Conservation (phyloP, 2,329 filamentous ascomycete genomes). For the Drechslerella coelobrocha region DNA sequence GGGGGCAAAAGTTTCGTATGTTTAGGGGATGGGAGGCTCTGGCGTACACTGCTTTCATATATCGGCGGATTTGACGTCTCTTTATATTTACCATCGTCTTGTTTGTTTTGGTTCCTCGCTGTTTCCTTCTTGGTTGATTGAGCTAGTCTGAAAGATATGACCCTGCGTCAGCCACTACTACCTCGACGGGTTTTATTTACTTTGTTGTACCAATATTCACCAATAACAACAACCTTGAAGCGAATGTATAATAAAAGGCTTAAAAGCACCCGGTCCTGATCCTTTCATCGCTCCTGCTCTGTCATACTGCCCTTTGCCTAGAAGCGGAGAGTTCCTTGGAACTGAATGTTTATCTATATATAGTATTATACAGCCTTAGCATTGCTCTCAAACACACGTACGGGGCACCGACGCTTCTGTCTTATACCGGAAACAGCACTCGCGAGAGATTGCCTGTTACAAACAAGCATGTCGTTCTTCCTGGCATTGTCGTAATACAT, state of each 20-base stretch:
- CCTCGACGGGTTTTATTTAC: neutral
- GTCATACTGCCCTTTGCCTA: no score
- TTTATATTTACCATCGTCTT: constrained; percentile 14
- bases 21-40: constrained; percentile 10
- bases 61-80: constrained; percentile 23
- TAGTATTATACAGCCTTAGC: no score
- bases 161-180: neutral
- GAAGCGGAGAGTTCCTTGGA: no score
- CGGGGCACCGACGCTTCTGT: no score
- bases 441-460: no score
- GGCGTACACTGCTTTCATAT: constrained; percentile 27
- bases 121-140: neutral
- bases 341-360: no score
- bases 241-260: constrained; percentile 6
- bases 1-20: constrained; percentile 3
- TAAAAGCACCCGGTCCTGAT: neutral
- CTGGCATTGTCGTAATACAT: no score
- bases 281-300: neutral
- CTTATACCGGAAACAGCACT: no score
- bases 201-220: neutral
- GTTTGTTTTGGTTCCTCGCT: neutral
- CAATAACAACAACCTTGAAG: neutral
- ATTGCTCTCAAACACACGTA: no score
- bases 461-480: no score
- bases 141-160: neutral